Base-by-base conservation (phyloP, 2,329 filamentous ascomycete species). In the Sphaerulina populicola region DNA sequence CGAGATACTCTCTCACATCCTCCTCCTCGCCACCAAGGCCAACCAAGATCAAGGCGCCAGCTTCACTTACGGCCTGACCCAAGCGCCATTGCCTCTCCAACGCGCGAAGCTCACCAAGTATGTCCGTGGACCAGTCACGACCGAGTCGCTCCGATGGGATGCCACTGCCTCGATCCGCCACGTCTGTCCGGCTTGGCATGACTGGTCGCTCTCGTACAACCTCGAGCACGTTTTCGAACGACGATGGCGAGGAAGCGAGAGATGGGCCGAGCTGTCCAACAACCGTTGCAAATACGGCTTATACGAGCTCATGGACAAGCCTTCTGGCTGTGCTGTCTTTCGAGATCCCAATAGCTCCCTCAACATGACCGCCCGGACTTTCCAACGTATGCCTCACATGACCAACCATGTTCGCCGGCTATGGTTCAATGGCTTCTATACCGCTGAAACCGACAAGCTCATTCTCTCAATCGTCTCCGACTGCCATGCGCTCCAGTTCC, bases 381-480 rank as follows among this genome's bases (percentile, higher is more conserved):
- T 78, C 60, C 63, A 66, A 33, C 58, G 68, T 36, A 71, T 70
- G 44, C 72, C 75, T 1, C 62, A 68, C 29, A 66, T 77, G 8
- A 74, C 74, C 2, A 65, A 67, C 18, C 70, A 75, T 58, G 74
- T 78, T 49, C 72, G 71, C 49, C 72, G 75, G 41, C 68, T 78
- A 59, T 78, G 75, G 74, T 77, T 78, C 62, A 73, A 77, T 51
- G 76, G 75, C 44, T 77, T 77, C 62, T 73, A 77, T 64, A 71
- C 71, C 6, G 68, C 72, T 42, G 71, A 77, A 56, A 77, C 74
- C 4, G 73, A 76, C 59, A 66, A 68, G 29, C 66, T 74, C 53
- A 72, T 78, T 46, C 73, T 77, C 52, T 66, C 70, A 12, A 71
- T 74, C 42, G 66, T 78, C 31, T 66, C 68, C 50, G 70, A 69